Evolutionary conservation across 768 basidiomycete genomes (phyloP).

Genomic region (Mycena sanguinolenta): DNA sequence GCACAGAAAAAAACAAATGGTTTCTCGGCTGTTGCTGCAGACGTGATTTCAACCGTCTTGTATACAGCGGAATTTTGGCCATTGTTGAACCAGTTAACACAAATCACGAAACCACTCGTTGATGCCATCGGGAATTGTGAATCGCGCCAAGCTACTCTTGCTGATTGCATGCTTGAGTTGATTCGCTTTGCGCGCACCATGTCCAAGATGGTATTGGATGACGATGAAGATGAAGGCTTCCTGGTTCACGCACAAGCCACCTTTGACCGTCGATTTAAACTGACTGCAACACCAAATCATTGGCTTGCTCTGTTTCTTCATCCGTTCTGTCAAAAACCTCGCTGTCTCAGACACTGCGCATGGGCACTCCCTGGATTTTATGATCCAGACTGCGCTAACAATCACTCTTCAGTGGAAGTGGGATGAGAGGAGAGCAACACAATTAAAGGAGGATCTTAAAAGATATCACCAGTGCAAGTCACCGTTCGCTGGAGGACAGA

Average conservation of each 20-base stretch:
- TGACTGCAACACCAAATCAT: constrained; percentile 49
- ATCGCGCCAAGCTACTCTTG: constrained; percentile 39
- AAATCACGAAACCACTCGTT: constrained; percentile 42
- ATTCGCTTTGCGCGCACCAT: constrained; percentile 36
- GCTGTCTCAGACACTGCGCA: constrained; percentile 44
- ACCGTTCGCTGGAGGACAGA: constrained; percentile 41
- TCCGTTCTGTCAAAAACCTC: constrained; percentile 49
- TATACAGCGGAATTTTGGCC: background rate
- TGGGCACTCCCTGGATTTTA: constrained; percentile 37
- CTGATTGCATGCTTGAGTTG: constrained; percentile 47
- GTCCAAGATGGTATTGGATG: constrained; percentile 29
- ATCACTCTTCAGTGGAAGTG: constrained; percentile 45
- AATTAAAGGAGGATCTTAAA: constrained; percentile 39
- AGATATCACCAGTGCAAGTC: constrained; percentile 38
- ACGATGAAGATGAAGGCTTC: constrained; percentile 37
- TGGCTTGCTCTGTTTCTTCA: constrained; percentile 51
- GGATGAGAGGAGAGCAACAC: no score
- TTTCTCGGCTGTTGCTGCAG: background rate
- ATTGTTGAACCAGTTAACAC: constrained; percentile 36
- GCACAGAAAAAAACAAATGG: constrained; percentile 32
- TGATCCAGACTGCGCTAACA: constrained; percentile 35
- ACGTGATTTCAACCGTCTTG: constrained; percentile 14
- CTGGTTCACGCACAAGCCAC: constrained; percentile 41
- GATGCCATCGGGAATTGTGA: constrained; percentile 48
- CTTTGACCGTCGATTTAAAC: constrained; percentile 46